These are phyloP conservation scores for Globisporangium irregulare DNA, from an alignment of 352 stramenopile genomes.

Conservation along the genomic window DNA sequence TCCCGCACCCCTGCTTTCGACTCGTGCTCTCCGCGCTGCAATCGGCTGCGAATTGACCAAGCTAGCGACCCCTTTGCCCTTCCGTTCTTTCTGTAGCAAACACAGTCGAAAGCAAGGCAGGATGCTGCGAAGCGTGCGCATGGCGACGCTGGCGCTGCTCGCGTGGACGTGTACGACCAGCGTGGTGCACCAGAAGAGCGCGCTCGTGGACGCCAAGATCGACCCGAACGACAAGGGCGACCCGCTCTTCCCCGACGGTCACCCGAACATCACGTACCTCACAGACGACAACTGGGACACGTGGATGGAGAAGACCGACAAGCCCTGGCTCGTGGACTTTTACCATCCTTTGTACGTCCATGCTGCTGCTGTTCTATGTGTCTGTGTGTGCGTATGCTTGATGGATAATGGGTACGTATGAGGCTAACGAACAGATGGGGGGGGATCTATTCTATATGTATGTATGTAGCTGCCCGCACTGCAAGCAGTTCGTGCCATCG, in stretches of 20 bases:
- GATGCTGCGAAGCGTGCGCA: constrained; percentile 13
- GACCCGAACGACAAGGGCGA: constrained; percentile 75
- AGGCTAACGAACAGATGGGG: neutral
- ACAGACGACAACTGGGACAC: constrained; percentile 82
- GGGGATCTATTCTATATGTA: neutral
- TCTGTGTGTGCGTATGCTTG: neutral
- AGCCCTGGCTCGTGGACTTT: constrained; percentile 83
- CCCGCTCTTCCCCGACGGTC: constrained; percentile 72
- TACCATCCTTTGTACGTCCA: constrained; percentile 80
- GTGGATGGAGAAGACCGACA: constrained; percentile 67
- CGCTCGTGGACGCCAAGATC: constrained; percentile 30
- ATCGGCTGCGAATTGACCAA: constrained; percentile 4
- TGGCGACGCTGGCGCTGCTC: constrained; percentile 12
- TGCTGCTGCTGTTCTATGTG: neutral
- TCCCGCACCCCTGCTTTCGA: neutral
- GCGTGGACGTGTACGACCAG: constrained; percentile 8
- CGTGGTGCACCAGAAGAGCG: neutral
- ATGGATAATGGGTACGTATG: neutral
- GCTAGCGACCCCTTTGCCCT: neutral
- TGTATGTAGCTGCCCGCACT: constrained; percentile 65
- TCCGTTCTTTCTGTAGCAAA: neutral
- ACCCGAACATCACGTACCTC: constrained; percentile 86
- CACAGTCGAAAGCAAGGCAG: neutral
- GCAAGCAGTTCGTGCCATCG: constrained; percentile 70
- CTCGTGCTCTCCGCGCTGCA: constrained; percentile 4